Conservation (phyloP, 2,329 filamentous ascomycete species). For the Truncatella angustata region DNA sequence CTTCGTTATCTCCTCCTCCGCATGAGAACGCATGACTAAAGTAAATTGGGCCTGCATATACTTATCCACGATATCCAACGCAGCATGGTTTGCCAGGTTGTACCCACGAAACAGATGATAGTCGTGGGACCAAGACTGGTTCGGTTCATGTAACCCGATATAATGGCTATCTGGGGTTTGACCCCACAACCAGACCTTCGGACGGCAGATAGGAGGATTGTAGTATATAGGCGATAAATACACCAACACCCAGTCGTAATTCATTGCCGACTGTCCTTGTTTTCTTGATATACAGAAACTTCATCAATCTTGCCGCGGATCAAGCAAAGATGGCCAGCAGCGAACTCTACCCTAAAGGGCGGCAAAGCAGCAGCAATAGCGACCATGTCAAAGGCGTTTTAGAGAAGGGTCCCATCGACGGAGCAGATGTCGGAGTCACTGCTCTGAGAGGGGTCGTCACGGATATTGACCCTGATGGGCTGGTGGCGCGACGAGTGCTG, state of each 20-base stretch:
- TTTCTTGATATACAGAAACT: too few relatives aligned
- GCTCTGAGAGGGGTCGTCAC: neutral
- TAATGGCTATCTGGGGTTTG: neutral
- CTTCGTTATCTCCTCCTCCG: neutral
- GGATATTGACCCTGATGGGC: neutral
- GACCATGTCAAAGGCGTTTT: neutral
- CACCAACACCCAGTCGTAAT: neutral
- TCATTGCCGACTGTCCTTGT: neutral
- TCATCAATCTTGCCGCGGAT: too few relatives aligned
- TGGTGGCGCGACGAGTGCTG: neutral
- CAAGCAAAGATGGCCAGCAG: too few relatives aligned
- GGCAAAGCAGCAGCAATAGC: neutral
- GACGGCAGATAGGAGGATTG: neutral
- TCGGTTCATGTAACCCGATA: neutral
- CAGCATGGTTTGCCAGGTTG: too few relatives aligned
- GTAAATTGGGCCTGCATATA: neutral
- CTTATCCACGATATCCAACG: neutral
- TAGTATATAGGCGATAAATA: neutral
- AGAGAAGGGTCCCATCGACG: neutral
- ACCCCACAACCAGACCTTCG: too few relatives aligned
- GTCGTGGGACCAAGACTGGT: neutral
- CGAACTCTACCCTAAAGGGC: neutral
- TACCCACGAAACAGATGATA: too few relatives aligned
- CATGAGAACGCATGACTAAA: neutral
- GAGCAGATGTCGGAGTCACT: neutral